Evolutionary conservation across 2,329 filamentous ascomycete species (phyloP).

Genomic region (Lizonia empirigonia): DNA sequence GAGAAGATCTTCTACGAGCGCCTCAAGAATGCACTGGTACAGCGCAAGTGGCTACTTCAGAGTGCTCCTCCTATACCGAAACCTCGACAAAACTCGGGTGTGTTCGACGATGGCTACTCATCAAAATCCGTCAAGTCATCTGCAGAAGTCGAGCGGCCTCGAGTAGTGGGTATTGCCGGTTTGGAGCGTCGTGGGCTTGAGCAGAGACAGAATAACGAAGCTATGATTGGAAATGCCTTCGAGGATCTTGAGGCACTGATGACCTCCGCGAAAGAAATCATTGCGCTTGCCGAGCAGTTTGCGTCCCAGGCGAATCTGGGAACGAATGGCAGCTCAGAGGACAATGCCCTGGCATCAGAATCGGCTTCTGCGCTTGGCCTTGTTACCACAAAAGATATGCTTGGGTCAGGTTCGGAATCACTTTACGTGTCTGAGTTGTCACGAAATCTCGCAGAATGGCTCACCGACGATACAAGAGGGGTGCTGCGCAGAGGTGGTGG

Average conservation of each 20-base stretch:
- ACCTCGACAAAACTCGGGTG: constrained; percentile 51
- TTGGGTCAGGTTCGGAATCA: constrained; percentile 77
- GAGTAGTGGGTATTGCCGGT: constrained; percentile 86
- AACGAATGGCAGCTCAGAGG: constrained; percentile 66
- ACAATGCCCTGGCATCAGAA: constrained; percentile 76
- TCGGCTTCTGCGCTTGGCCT: constrained; percentile 84
- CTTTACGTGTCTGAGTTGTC: constrained; percentile 76
- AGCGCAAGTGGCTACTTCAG: constrained; percentile 93
- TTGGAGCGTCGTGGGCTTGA: constrained; percentile 85
- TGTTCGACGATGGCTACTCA: constrained; percentile 38
- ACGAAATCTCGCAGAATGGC: constrained; percentile 47
- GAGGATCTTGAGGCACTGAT: constrained; percentile 96
- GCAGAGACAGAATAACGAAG: constrained; percentile 88
- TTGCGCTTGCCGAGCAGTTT: constrained; percentile 89
- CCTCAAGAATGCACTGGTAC: constrained; percentile 83
- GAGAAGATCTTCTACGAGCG: constrained; percentile 90
- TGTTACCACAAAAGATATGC: constrained; percentile 93
- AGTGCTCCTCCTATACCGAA: constrained; percentile 86
- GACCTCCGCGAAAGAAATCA: constrained; percentile 95
- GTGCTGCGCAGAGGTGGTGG: constrained; percentile 46
- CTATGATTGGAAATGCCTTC: constrained; percentile 91
- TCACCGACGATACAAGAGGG: constrained; percentile 47
- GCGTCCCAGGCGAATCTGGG: constrained; percentile 68
- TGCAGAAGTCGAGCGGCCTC: constrained; percentile 47
- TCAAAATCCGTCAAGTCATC: constrained; percentile 27